Evolutionary conservation across 768 basidiomycete species (phyloP).

Genomic region (Imleria badia): DNA sequence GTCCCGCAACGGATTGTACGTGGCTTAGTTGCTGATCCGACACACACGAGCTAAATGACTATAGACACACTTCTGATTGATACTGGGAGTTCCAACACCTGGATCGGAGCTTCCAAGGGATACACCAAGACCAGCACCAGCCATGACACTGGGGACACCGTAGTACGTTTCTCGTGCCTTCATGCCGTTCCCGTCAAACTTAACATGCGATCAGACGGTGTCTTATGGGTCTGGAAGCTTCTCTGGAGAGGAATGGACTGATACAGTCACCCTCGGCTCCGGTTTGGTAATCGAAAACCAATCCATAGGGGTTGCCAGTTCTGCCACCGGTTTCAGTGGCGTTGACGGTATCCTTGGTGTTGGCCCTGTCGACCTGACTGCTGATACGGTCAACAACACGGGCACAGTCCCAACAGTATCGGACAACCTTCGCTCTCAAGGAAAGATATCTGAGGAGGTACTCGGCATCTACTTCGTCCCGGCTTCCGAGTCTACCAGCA

Average conservation of each 20-base stretch:
- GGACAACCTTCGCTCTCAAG: constrained; percentile 34
- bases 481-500: constrained; percentile 5
- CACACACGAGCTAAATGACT: neutral
- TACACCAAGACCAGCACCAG: constrained; percentile 28
- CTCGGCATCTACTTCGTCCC: constrained; percentile 35
- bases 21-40: neutral
- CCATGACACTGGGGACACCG: constrained; percentile 19
- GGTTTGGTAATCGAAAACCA: constrained; percentile 20
- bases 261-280: constrained; percentile 1
- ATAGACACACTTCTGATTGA: constrained; percentile 28
- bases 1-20: constrained; percentile 17
- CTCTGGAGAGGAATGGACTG: constrained; percentile 8
- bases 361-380: constrained; percentile 36
- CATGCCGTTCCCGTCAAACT: neutral
- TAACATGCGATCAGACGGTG: neutral
- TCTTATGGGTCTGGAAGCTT: constrained; percentile 6
- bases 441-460: constrained; percentile 23
- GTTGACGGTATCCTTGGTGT: constrained; percentile 42
- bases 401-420: constrained; percentile 32
- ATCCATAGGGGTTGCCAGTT: constrained; percentile 36
- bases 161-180: neutral
- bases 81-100: constrained; percentile 30
- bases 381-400: constrained; percentile 16
- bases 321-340: constrained; percentile 4
- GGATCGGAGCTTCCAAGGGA: constrained; percentile 29